Evolutionary conservation across 73 alveolate species (phyloP).

Genomic region (Tetrahymena borealis): DNA sequence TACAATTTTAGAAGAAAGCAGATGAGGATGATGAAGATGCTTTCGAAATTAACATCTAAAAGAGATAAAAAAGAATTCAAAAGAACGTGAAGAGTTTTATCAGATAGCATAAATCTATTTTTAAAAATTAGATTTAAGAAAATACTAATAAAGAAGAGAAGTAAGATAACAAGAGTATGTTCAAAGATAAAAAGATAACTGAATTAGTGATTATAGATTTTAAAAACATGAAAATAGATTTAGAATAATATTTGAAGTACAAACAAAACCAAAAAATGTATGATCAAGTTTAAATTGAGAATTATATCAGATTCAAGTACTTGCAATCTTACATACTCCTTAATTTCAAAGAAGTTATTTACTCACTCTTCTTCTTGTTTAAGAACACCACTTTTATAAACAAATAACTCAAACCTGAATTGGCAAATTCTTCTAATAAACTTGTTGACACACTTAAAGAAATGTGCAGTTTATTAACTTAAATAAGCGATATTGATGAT

Average conservation of each 20-base stretch:
- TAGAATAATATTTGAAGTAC: not conserved
- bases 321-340: not conserved
- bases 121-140: not conserved
- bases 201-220: not conserved
- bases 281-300: not conserved
- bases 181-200: not conserved
- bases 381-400: not conserved
- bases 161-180: not conserved
- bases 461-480: not conserved
- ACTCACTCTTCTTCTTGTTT: not conserved
- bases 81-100: not conserved
- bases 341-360: not conserved
- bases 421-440: not conserved
- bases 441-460: not conserved
- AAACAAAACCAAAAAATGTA: not conserved
- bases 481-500: not conserved
- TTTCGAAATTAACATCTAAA: not conserved
- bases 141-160: not conserved
- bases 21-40: not conserved
- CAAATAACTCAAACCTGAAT: not conserved
- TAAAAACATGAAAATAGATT: not conserved
- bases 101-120: not conserved
- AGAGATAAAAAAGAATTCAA: not conserved
- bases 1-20: not conserved
- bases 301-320: not conserved